Base-by-base conservation (phyloP, 352 stramenopile species). In the Phytophthora sp. region DNA sequence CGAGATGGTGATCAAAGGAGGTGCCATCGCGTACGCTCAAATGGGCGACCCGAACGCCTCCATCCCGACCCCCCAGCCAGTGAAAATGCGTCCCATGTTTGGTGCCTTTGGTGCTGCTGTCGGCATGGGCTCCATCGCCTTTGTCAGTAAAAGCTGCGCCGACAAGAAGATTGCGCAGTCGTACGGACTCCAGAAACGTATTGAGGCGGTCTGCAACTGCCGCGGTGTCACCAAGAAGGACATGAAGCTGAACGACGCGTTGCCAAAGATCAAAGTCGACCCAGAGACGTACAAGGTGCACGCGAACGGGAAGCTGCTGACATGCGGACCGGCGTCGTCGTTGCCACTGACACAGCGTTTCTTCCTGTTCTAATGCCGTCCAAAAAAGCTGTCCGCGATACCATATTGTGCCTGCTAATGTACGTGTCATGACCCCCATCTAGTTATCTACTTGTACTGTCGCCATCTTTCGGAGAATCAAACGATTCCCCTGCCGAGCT, bases 31-130 rank as follows among this genome's bases (percentile, higher is more conserved):
- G 13, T 99, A 89, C 67, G 90, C 91, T 24, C 96, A 99, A 74
- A 99, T 99, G 96, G 97, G 97, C 21, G 97, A 99, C 73, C 90
- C 97, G 44, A 99, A 99, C 71, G 97, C 95, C 24, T 96, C 82
- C 31, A 99, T 99, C 54, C 96, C 97, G 11, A 99, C 97, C 12
- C 96, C 96, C 3, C 90, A 99, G 72, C 97, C 97, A 4, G 93
- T 98, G 21, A 90, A 93, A 60, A 99, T 99, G 95, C 88, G 94
- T 11, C 94, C 93, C 9, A 98, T 98, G 94, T 98, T 97, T 60
- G 95, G 88, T 45, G 89, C 91, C 13, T 53, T 80, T 5, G 83
- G 86, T n/a, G 16, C 52, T 44, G 89, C 82, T 18, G 70, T 89
- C 57, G 84, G 83, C 13, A 57, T 69, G 29, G 79, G 81, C 29